Evolutionary conservation across 306 rosid species (phyloP).

Genomic region (Gastrolobium bilobum): DNA sequence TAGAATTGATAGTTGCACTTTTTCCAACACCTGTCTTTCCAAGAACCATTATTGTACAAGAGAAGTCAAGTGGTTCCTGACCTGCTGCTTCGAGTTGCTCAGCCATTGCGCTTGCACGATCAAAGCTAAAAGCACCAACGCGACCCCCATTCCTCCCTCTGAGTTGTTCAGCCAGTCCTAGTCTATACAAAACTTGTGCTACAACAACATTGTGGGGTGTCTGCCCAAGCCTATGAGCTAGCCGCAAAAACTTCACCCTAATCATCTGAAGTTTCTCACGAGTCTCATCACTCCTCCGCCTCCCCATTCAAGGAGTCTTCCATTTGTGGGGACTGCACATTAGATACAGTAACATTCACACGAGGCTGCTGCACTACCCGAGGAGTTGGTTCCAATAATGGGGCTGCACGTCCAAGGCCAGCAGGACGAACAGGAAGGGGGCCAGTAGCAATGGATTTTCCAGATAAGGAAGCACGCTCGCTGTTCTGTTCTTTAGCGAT

Average conservation of each 20-base stretch:
- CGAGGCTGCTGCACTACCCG: conserved; percentile 84
- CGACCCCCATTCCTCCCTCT: conserved; percentile 98
- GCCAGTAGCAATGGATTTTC: conserved; percentile 57
- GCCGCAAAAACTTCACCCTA: conserved; percentile 91
- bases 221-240: conserved; percentile 96
- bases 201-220: conserved; percentile 99
- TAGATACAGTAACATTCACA: conserved; percentile 73
- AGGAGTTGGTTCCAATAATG: conserved; percentile 78
- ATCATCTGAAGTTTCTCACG: conserved; percentile 98
- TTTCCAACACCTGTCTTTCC: conserved; percentile 99
- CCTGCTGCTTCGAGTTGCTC: conserved; percentile 98
- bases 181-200: conserved; percentile 96
- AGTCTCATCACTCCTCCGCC: conserved; percentile 93
- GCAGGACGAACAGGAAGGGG: conserved; percentile 79
- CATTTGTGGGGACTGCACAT: conserved; percentile 69
- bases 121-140: conserved; percentile 97
- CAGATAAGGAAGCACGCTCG: conserved; percentile 56
- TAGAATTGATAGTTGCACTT: conserved; percentile 98
- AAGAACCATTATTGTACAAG: conserved; percentile 97
- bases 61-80: conserved; percentile 91
- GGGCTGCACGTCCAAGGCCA: conserved; percentile 92
- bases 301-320: conserved; percentile 82
- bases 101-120: conserved; percentile 99
- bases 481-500: conserved; percentile 47
- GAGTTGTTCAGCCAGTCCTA: conserved; percentile 95